These are phyloP conservation scores for Pisolithus microcarpus DNA, from an alignment of 768 basidiomycete species.

Conservation along the genomic window DNA sequence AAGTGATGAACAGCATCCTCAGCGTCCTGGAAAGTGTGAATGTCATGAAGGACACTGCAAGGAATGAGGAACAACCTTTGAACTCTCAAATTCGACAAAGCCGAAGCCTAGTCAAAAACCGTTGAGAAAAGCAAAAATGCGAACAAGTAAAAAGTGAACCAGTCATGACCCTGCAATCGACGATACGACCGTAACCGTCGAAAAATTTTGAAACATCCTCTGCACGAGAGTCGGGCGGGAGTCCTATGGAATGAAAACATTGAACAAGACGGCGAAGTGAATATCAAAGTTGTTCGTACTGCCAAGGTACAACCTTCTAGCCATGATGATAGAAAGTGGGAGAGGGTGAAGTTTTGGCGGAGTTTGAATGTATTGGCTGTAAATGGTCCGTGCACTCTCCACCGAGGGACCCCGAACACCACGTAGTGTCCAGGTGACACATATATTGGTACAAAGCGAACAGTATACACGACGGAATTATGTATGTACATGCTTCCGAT, in stretches of 20 bases:
- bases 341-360: constrained; percentile 21
- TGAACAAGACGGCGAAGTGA: constrained; percentile 6
- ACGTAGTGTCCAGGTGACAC: neutral
- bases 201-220: constrained; percentile 87
- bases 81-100: constrained; percentile 91
- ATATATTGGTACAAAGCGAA: constrained; percentile 3
- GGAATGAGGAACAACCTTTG: constrained; percentile 42
- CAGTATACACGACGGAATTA: constrained; percentile 9
- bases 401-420: constrained; percentile 15
- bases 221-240: constrained; percentile 75
- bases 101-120: constrained; percentile 62
- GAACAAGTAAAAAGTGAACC: constrained; percentile 40
- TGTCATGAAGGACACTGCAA: constrained; percentile 1
- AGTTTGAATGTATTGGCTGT: constrained; percentile 25
- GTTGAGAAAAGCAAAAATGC: neutral
- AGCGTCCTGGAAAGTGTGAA: constrained; percentile 59
- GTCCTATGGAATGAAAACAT: constrained; percentile 38
- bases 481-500: neutral
- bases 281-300: constrained; percentile 39
- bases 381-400: constrained; percentile 22
- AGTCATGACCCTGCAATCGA: constrained; percentile 93
- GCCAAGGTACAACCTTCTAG: constrained; percentile 80
- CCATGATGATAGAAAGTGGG: constrained; percentile 46
- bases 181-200: constrained; percentile 81
- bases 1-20: constrained; percentile 87